Evolutionary conservation across 177 flowering plant genomes (phyloP), one percentile per base, ranked within the genome.

Genomic region (Vitis hybrid): DNA sequence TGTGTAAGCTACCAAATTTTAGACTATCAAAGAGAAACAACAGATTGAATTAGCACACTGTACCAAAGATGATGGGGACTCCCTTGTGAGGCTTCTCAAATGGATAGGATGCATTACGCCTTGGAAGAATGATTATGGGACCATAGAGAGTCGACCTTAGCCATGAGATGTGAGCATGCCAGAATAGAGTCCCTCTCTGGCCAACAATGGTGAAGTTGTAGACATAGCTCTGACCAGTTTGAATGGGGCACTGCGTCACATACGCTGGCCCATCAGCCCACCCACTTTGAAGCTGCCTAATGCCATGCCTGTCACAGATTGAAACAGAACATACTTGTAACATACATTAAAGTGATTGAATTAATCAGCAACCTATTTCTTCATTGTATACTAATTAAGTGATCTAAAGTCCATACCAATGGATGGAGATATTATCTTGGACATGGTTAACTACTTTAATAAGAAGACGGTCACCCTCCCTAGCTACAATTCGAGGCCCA

Each of bases 61-160:
- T 81, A 87, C 94, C 94, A 32, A 88, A 83, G 24, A 90, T 70
- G 72, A 77, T 74, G 21, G 82, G 80, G 50, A 80, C 68, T 58
- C 76, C 80, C 63, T 64, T 76, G 72, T 73, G 14, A 21, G 80
- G 82, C 32, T 77, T 80, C 48, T 67, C 2, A 52, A 78, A 78
- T 24, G 80, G 80, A 61, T 78, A 78, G 30, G 77, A 61, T 24
- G 54, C 65, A 14, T 72, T 69, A 11, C 0, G 64, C 69, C 58
- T 74, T 14, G 77, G 74, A 15, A 73, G 75, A 49, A 78, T 78
- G 65, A 78, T 61, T 1, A 78, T 6, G 11, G 80, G 77, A 10
- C 80, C 80, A 58, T 78, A 78, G 58, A 78, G 20, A 21, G 80
- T 70, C 2, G 74, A 46, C 48, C 82, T 67, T 18, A 80, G 78